phyloP scores from a whole-genome alignment of 2,329 filamentous ascomycete genomes.

The Xylariaceae sp. region DNA sequence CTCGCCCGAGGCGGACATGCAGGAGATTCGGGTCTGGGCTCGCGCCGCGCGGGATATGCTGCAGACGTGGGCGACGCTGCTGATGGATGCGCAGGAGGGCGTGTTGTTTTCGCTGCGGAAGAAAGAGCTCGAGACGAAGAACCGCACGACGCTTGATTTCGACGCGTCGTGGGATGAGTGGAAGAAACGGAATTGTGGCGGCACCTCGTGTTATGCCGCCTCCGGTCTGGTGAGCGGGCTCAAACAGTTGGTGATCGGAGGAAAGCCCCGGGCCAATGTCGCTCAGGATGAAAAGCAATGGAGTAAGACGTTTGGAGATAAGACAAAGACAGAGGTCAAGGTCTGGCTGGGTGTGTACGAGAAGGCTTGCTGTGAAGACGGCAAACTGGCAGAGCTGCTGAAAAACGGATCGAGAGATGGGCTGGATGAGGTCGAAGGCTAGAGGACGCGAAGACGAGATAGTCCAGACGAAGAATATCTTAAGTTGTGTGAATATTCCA shows the following conservation, averaged over 20 bases:
- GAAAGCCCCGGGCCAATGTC: slow-evolving; percentile 9
- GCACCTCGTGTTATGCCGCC: slow-evolving; percentile 25
- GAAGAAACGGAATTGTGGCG: slow-evolving; percentile 30
- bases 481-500: too few species aligned
- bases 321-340: background rate
- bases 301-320: background rate
- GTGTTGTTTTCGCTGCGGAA: slow-evolving; percentile 14
- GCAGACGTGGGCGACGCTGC: slow-evolving; percentile 7
- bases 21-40: slow-evolving; percentile 10
- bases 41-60: slow-evolving; percentile 12
- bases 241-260: background rate
- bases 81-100: slow-evolving; percentile 21
- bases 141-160: background rate
- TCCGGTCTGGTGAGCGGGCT: background rate
- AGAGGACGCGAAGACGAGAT: background rate
- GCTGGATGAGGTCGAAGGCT: background rate
- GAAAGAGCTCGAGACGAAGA: slow-evolving; percentile 3
- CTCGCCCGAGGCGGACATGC: background rate
- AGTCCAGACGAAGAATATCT: too few species aligned
- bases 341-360: slow-evolving; percentile 25
- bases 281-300: slow-evolving; percentile 19
- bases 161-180: slow-evolving; percentile 22
- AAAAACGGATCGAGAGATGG: slow-evolving; percentile 5
- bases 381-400: slow-evolving; percentile 8
- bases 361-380: slow-evolving; percentile 26